Conservation (phyloP, 495 filamentous ascomycete species). For the Haplographium delicatum region DNA sequence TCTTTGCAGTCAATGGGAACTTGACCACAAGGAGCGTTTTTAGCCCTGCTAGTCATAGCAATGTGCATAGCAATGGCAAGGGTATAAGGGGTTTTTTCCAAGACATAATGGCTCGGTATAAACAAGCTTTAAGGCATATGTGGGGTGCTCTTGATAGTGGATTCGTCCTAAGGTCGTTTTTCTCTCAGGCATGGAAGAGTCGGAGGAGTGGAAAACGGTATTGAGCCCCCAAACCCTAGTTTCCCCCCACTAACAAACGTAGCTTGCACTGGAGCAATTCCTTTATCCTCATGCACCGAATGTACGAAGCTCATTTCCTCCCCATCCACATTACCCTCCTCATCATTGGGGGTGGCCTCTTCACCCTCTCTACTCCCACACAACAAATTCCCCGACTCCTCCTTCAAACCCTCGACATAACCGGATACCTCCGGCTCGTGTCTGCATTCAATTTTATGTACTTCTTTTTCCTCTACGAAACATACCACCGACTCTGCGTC, state of each 20-base stretch:
- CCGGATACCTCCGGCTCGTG: conserved; percentile 49
- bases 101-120: conserved; percentile 55
- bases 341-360: conserved; percentile 50
- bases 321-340: conserved; percentile 58
- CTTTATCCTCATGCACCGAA: conserved; percentile 47
- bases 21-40: conserved; percentile 46
- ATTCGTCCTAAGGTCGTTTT: conserved; percentile 47
- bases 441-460: conserved; percentile 56
- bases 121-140: conserved; percentile 65
- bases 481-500: conserved; percentile 54
- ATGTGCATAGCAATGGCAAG: conserved; percentile 52
- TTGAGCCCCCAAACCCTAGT: conserved; percentile 34
- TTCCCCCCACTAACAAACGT: conserved; percentile 40
- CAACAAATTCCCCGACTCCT: conserved; percentile 45
- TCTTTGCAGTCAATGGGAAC: conserved; percentile 62
- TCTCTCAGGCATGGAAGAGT: conserved; percentile 43
- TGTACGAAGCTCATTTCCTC: conserved; percentile 67
- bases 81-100: conserved; percentile 42
- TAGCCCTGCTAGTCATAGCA: conserved; percentile 62
- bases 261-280: conserved; percentile 41
- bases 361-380: conserved; percentile 43
- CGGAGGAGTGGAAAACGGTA: conserved; percentile 38
- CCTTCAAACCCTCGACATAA: conserved; percentile 47
- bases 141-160: conserved; percentile 66
- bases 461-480: conserved; percentile 57